Percentiles rank a stretch among this genome's conserved stretches.
These are phyloP conservation scores for Lagerstroemia speciosa DNA, from an alignment of 345 rosid species.

Conservation along the genomic window DNA sequence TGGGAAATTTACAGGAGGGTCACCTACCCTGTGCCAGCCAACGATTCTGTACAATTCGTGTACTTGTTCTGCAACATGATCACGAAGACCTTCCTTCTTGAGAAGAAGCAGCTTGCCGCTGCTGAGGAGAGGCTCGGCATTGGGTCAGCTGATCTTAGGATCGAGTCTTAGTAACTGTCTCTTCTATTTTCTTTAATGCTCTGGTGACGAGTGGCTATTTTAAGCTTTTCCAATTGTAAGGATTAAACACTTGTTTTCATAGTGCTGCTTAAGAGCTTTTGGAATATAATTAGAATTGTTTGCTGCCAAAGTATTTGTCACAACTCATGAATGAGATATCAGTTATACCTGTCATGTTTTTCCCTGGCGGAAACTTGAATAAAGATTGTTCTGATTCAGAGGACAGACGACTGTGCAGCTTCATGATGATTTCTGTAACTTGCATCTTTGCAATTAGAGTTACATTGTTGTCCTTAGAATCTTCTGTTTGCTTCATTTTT, in stretches of 20 bases:
- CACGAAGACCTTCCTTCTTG: slow-evolving; percentile 70
- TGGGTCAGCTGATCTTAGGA: background rate
- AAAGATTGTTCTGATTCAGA: background rate
- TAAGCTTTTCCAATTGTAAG: background rate
- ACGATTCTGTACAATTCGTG: slow-evolving; percentile 87
- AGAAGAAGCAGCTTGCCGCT: slow-evolving; percentile 45
- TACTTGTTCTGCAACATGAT: slow-evolving; percentile 91
- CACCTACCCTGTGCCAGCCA: slow-evolving; percentile 86
- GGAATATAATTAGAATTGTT: background rate
- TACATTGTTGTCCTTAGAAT: background rate
- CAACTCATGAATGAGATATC: background rate
- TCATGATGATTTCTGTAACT: background rate
- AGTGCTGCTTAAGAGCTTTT: background rate
- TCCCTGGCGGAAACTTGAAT: background rate
- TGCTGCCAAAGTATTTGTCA: background rate
- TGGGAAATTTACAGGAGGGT: slow-evolving; percentile 64
- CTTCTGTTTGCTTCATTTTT: background rate
- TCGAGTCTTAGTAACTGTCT: background rate
- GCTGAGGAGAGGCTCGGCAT: background rate
- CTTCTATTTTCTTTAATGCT: background rate
- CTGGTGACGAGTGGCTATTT: background rate
- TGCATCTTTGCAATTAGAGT: background rate
- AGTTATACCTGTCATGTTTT: background rate
- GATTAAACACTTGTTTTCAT: background rate
- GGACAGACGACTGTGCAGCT: background rate